These are phyloP conservation scores for Dendrobium nobile DNA, from an alignment of 106 monocot genomes.

Conservation along the genomic window DNA sequence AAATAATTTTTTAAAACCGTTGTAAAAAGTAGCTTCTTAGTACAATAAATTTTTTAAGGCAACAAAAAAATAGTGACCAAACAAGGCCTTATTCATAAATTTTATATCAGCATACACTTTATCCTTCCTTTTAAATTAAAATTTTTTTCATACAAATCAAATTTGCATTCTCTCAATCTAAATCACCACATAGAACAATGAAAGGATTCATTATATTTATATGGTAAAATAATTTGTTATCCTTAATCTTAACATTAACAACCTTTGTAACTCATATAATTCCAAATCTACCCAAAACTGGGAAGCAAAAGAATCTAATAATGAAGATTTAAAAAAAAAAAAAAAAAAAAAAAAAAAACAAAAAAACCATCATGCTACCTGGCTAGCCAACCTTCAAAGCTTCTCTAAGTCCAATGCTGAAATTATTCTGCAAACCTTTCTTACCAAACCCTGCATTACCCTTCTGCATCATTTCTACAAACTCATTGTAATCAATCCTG, in stretches of 20 bases:
- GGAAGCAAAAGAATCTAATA: slow-evolving; percentile 5
- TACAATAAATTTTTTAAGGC: too few species aligned
- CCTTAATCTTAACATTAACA: not conserved
- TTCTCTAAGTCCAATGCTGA: slow-evolving; percentile 54
- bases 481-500: slow-evolving; percentile 44
- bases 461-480: slow-evolving; percentile 53
- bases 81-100: too few species aligned
- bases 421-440: slow-evolving; percentile 41
- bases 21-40: too few species aligned
- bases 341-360: not conserved
- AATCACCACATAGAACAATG: not conserved
- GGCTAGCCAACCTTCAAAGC: slow-evolving; percentile 34
- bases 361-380: not conserved
- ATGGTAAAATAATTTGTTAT: not conserved
- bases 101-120: too few species aligned
- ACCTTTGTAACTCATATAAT: not conserved
- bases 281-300: not conserved
- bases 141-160: too few species aligned
- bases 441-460: slow-evolving; percentile 39
- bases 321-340: not conserved
- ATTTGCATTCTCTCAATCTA: too few species aligned
- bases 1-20: too few species aligned
- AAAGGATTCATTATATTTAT: not conserved
- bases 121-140: too few species aligned
- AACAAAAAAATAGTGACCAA: too few species aligned